Base-by-base conservation (phyloP, 306 rosid genomes). In the Ammopiptanthus mongolicus region DNA sequence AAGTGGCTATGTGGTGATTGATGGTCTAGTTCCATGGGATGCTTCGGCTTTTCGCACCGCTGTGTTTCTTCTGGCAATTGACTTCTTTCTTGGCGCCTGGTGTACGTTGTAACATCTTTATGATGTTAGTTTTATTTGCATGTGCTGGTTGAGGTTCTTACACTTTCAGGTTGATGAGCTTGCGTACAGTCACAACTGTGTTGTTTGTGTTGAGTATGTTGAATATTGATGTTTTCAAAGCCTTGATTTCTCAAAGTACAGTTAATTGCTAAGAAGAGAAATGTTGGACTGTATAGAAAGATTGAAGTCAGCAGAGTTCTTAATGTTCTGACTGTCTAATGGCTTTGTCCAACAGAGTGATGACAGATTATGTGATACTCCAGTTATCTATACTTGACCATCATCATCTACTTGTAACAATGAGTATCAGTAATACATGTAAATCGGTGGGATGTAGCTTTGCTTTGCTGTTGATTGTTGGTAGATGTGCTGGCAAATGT, bases 221-320 rank as follows among this genome's bases (percentile, higher is more conserved):
- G 79, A 36, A 69, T 80, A 28, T 62, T 60, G 52, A 68, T 86
- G 74, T 56, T 65, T 69, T 71, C 18, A 50, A 73, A 34, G 50
- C 53, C 82, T 80, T 34, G 53, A 58, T 80, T 65, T 80, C 78
- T 80, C 78, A 10, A 80, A 77, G 78, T 73, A 70, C 41, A 76
- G 78, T 80, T 61, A 78, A 84, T 83, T 71, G 63, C 87, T 85
- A 73, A 80, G 86, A 58, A 60, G 81, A 78, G 67, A 67, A 56
- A 69, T 71, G 81, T 75, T 78, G 87, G 73, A 53, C 34, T 82
- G 80, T 69, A 78, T 62, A 71, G 77, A 77, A 56, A 68, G 50
- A 69, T 74, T 46, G 79, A 70, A 23, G 46, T 74, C 23, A 42
- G 28, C 72, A 55, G 31, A 29, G 78, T 34, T 79, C 9, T 63